Evolutionary conservation across 2,329 filamentous ascomycete genomes (phyloP).

Genomic region (Cordyceps cateniannulata): DNA sequence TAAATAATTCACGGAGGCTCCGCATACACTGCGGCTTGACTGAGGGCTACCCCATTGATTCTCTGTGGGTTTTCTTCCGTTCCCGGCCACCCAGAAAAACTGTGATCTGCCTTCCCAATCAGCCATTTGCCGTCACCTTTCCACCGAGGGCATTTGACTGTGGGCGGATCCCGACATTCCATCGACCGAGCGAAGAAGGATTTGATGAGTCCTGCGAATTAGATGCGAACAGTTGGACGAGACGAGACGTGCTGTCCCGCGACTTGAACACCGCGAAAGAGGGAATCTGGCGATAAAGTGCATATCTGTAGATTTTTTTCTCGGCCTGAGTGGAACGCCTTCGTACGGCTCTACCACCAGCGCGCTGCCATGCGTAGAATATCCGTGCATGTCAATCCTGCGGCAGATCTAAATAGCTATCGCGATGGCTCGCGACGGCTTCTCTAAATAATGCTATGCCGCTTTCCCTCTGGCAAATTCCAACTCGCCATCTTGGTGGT

Average conservation of each 20-base stretch:
- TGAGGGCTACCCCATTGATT: conserved; percentile 41
- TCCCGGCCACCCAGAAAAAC: conserved; percentile 46
- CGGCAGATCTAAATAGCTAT: too few species aligned
- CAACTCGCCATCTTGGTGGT: not conserved
- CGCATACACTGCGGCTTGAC: conserved; percentile 43
- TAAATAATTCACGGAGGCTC: conserved; percentile 43
- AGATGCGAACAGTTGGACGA: not conserved
- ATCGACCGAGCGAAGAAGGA: not conserved
- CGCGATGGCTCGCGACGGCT: too few species aligned
- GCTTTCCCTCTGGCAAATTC: too few species aligned
- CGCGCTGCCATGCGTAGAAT: too few species aligned
- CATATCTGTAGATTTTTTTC: too few species aligned
- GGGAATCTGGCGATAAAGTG: too few species aligned
- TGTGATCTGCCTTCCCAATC: conserved; percentile 41
- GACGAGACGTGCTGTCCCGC: not conserved
- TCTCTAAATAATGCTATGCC: too few species aligned
- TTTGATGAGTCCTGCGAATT: not conserved
- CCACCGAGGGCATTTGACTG: conserved; percentile 38
- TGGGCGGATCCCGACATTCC: conserved; percentile 45
- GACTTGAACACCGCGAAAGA: too few species aligned
- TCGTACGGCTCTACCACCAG: too few species aligned
- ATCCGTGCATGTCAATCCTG: too few species aligned
- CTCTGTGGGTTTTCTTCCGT: conserved; percentile 48
- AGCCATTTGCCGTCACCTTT: conserved; percentile 31
- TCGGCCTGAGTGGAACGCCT: too few species aligned